phyloP scores from a whole-genome alignment of 192 early-diverging fungal species.

The Backusella parvicylindrica region DNA sequence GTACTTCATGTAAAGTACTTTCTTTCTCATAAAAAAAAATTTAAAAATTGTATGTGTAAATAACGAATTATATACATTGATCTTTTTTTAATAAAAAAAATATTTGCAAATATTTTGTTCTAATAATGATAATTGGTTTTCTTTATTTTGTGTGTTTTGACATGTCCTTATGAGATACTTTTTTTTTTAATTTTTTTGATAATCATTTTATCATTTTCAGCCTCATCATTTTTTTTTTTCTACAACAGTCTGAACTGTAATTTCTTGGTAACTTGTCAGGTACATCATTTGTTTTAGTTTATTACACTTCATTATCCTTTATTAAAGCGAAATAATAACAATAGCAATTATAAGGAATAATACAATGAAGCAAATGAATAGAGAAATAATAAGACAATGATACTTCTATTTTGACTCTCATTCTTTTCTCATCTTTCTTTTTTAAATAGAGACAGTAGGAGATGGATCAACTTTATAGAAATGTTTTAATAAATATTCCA shows the following conservation, averaged over 20 bases:
- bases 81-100: neutral
- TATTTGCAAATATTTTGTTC: neutral
- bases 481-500: neutral
- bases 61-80: neutral
- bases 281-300: too few species aligned
- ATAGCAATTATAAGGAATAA: too few species aligned
- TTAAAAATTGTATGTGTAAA: neutral
- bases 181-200: neutral
- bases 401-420: too few species aligned
- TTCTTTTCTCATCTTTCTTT: neutral
- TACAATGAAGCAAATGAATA: neutral
- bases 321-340: neutral
- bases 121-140: neutral
- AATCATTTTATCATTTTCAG: neutral
- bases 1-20: constrained; percentile 29
- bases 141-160: too few species aligned
- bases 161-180: too few species aligned
- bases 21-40: neutral
- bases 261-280: neutral
- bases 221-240: neutral
- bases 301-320: neutral
- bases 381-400: too few species aligned
- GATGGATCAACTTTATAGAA: neutral
- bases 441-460: neutral
- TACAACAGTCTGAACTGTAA: neutral